phyloP scores from a whole-genome alignment of 75 land plant species.

The Pinus taeda region DNA sequence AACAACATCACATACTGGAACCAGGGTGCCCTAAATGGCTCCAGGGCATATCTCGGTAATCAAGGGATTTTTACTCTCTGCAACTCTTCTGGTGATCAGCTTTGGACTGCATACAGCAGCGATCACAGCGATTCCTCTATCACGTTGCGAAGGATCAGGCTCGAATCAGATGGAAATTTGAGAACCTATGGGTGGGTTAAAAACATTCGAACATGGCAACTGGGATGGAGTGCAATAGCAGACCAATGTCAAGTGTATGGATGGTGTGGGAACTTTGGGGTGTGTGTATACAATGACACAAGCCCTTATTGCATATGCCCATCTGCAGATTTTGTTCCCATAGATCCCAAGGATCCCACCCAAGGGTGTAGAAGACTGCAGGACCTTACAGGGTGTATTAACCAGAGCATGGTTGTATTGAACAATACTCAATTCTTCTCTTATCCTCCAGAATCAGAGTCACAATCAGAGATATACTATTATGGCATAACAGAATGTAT shows the following conservation, averaged over 20 bases:
- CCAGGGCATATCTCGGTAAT: neutral
- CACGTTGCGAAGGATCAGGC: constrained; percentile 31
- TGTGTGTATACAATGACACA: constrained; percentile 57
- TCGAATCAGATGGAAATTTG: constrained; percentile 70
- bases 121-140: constrained; percentile 37
- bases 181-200: constrained; percentile 37
- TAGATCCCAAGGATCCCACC: constrained; percentile 27
- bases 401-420: constrained; percentile 38
- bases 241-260: constrained; percentile 75
- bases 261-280: constrained; percentile 67
- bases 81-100: neutral
- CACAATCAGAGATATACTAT: constrained; percentile 13
- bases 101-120: constrained; percentile 23
- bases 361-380: constrained; percentile 46
- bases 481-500: no score
- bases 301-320: constrained; percentile 52
- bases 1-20: constrained; percentile 30
- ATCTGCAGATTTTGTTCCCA: constrained; percentile 29
- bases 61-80: constrained; percentile 6
- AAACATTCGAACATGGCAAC: constrained; percentile 12
- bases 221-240: constrained; percentile 57
- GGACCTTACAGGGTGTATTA: constrained; percentile 27
- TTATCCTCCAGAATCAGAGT: constrained; percentile 29
- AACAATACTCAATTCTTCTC: constrained; percentile 43
- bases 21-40: neutral